Conservation (phyloP, 306 rosid species). For the Quercus variabilis region DNA sequence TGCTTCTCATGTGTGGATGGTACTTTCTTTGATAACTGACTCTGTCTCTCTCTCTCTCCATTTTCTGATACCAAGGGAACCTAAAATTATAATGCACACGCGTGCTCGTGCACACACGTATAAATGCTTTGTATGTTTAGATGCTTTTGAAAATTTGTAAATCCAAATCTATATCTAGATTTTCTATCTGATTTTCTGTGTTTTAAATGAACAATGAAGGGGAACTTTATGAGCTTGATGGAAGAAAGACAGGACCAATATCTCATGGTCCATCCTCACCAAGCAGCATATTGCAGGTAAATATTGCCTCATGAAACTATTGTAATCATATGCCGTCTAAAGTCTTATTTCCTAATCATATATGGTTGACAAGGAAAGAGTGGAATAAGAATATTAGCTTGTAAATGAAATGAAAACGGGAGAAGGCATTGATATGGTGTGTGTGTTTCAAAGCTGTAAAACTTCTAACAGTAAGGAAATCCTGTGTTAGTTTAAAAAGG, state of each 20-base stretch:
- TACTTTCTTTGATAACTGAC: constrained; percentile 19
- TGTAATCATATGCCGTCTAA: neutral
- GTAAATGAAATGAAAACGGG: neutral
- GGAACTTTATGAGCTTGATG: constrained; percentile 86
- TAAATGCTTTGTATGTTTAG: neutral
- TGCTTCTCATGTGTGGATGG: constrained; percentile 80
- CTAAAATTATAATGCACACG: neutral
- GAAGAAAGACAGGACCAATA: constrained; percentile 71
- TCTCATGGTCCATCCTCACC: constrained; percentile 81
- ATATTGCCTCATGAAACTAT: neutral
- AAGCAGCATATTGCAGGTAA: constrained; percentile 58
- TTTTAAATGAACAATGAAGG: constrained; percentile 35
- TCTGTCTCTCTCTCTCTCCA: neutral
- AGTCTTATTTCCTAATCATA: neutral
- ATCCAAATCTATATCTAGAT: neutral
- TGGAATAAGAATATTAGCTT: neutral
- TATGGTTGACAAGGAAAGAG: neutral
- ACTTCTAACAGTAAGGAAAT: too few relatives aligned
- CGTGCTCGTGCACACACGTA: too few relatives aligned
- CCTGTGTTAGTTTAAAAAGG: too few relatives aligned
- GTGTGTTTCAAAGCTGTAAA: too few relatives aligned
- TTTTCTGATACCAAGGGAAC: neutral
- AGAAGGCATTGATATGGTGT: too few relatives aligned
- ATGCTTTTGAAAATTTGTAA: neutral
- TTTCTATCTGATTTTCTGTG: constrained; percentile 4